Base-by-base conservation (phyloP, 345 rosid genomes). In the Populus deltoides region DNA sequence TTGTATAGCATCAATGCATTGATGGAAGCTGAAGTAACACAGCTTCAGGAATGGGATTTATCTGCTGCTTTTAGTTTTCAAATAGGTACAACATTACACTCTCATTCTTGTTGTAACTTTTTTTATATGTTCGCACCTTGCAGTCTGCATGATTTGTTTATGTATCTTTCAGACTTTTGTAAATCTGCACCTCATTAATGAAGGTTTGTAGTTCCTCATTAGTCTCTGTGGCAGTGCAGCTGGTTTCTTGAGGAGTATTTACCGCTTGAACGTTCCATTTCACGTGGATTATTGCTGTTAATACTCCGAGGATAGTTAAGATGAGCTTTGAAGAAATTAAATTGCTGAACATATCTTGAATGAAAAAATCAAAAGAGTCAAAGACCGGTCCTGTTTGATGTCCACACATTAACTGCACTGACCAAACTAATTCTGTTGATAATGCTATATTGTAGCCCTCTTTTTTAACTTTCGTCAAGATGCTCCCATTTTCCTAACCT, bases 1-100 rank as follows among this genome's bases (percentile, higher is more conserved):
- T 78, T 74, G 82, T 78, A 72, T 31, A 78, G 81, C 82, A 73
- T 80, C 76, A 24, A 66, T 82, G 80, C 78, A 62, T 36, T 69
- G 65, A 68, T 27, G 62, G 63, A 72, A 72, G 61, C 65, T 4
- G n/a, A 68, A 12, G 20, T 15, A 27, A 59, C 71, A 24, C 62
- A 61, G 76, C 29, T 38, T 47, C 73, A 20, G 53, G 27, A 70
- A 78, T 51, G 53, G 33, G 61, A 45, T 66, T 43, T 69, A 53
- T 45, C 39, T 47, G 73, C 73, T 83, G 77, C 86, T 33, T 76
- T 66, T 45, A 43, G 66, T 62, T 70, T 75, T 53, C 45, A 16
- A 71, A 69, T 77, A 79, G 85, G 80, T 47, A 78, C 62, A 38
- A 5, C 45, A 17, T 69, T 18, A 66, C 77, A 47, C 74, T 77